Evolutionary conservation across 2,329 filamentous ascomycete species (phyloP), one percentile per base, ranked within the genome.

Genomic region (Cryphonectria carpinicola): DNA sequence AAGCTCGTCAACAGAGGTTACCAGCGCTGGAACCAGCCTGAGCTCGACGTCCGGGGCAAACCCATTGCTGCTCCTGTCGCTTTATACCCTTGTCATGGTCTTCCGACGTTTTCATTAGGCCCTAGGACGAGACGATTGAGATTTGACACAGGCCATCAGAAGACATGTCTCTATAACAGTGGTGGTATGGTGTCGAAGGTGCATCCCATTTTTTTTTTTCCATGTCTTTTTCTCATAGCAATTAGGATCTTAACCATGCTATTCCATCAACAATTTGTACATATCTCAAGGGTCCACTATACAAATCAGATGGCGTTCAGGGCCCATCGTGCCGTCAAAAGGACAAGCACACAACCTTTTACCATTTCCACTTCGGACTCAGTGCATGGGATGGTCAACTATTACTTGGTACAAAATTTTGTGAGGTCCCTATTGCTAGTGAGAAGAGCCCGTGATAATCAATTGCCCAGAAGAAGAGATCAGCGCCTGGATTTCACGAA

Each of bases 11-110:
- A 65, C 63, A 11, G 25, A 19, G 14, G 63, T 19, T n/a, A 13
- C 28, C 41, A 64, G 61, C 39, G 41, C 63, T 6, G 63, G 41
- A 32, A 28, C 63, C 10, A 28, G n/a, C 43, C 43, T 52, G 25
- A 22, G 41, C 25, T 17, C 19, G 43, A 28, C 41, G 11, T 17
- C 17, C 2, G 43, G 63, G 13, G 28, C 41, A 19, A 52, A 35
- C 11, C 63, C 63, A 14, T 6, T 65, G 63, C 22, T 65, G 43
- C 43, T 65, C n/a, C 19, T 65, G 14, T 49, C 63, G 14, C 43
- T 65, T 17, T 19, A 52, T 7, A 52, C 63, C 17, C 17, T 49
- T 65, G 4, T 65, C 41, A 32, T 65, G 17, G 52, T 65, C 41
- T 52, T 22, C 28, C 63, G 28, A 49, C 41, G 25, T 13, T 52